Evolutionary conservation across 2,329 filamentous ascomycete species (phyloP), one percentile per base, ranked within the genome.

Genomic region (Monascus ruber): DNA sequence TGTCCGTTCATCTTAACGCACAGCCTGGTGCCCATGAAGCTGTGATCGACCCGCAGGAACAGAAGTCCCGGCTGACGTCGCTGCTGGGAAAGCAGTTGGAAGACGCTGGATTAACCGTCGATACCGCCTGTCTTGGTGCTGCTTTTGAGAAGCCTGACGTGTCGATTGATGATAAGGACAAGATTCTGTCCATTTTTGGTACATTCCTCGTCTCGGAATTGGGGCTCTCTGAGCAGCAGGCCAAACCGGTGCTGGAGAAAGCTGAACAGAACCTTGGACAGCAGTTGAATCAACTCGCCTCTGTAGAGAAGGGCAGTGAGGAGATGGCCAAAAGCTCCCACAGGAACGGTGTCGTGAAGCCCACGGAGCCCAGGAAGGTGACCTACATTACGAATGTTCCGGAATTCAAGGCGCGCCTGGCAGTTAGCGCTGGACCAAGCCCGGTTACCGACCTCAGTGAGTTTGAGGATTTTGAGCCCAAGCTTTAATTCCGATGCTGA

Each of bases 391-490:
- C 76, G 35, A 85, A 94, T 55, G 81, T 94, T 3, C 73, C 82
- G 44, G 73, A 76, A 26, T 95, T 82, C 73, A 94, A 91, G 71
- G 79, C 84, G 1, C 71, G 76, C 9, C 69, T 95, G 51, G 68
- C 75, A 42, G 74, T 85, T 26, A 91, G 80, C 46, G 71, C 74
- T 24, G 89, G 85, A 1, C 77, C 87, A 1, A 72, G 72, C 44
- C 76, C 88, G 0, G 76, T 84, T 26, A 80, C 75, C 54, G 82
- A 91, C 48, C 62, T 96, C 40, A 81, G 73, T 45, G 83, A 87
- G 54, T 96, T 89, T 61, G 84, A 94, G 58, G 89, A 95, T 43
- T 70, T 81, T 43, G 85, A 85, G 46, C 67, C 84, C 9, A 95
- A 95, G 68, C 71, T 95, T 41, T 89, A 60, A 72, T 34, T 3